Evolutionary conservation across 202 grass and related monocot genomes (phyloP), one percentile per base, ranked within the genome.

Genomic region (Zizania palustris): DNA sequence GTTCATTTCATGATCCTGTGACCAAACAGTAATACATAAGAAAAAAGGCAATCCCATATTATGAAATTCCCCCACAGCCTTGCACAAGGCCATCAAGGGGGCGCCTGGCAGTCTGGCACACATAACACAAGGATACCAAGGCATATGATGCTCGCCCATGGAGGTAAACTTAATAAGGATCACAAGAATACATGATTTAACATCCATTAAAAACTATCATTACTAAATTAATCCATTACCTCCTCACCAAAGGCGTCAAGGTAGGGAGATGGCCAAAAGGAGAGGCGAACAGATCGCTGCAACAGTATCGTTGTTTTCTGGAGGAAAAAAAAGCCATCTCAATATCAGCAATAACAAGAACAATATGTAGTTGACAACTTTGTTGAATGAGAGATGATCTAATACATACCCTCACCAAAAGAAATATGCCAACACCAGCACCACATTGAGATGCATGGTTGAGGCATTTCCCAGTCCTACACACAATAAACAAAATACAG

Each of bases 231-330:
- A 11, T 19, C 35, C 38, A 48, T 64, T 99, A 99, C 96, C 96
- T 99, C 96, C 82, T 99, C 96, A 28, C 96, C 96, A 7, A 99
- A 99, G 20, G 78, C 81, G 65, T 99, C 96, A 44, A 99, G 80
- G 62, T 99, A 99, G 46, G 82, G 90, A 84, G 96, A 99, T 15
- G 96, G 96, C 96, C 96, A 99, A 74, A 89, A 91, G 50, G 90
- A 72, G 16, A 92, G 90, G 54, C 96, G 88, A 59, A 81, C 83
- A 64, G 87, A 95, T 72, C 96, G 89, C 83, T 99, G 96, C 85
- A 99, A 82, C 75, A 99, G 40, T 70, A 99, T 96, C 55, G 87
- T 91, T 56, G 96, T 99, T 93, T 90, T 93, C 96, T 99, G 83
- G 65, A 64, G 34, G 74, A 46, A 82, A 71, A 77, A 4, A 58